Conservation (phyloP, 495 filamentous ascomycete genomes). For the Trichoderma parareesei region DNA sequence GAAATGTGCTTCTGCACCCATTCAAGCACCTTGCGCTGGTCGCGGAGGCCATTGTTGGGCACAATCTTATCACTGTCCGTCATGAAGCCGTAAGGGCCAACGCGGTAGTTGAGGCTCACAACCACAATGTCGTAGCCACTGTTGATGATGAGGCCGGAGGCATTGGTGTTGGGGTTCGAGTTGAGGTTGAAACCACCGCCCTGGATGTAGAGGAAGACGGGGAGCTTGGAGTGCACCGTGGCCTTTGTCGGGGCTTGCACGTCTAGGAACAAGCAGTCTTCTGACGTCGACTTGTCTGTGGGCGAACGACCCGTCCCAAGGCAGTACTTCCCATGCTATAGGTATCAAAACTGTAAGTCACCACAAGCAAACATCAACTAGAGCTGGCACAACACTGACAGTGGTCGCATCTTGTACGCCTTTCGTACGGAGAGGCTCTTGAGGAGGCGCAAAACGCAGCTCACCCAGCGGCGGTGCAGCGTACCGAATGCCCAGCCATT, state of each 20-base stretch:
- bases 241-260: conserved; percentile 53
- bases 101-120: conserved; percentile 54
- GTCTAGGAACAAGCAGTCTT: conserved; percentile 60
- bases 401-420: conserved; percentile 35
- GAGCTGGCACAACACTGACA: conserved; percentile 21
- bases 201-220: conserved; percentile 61
- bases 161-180: conserved; percentile 49
- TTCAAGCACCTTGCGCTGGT: conserved; percentile 47
- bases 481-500: conserved; percentile 62
- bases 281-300: conserved; percentile 17
- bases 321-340: conserved; percentile 14
- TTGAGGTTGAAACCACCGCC: conserved; percentile 57
- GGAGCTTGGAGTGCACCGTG: conserved; percentile 37
- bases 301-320: conserved; percentile 10
- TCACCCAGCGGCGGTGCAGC: conserved; percentile 50
- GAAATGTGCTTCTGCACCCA: conserved; percentile 50
- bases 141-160: conserved; percentile 41
- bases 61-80: conserved; percentile 41
- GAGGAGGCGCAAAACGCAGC: conserved; percentile 51
- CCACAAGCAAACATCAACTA: not conserved
- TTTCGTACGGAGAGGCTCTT: conserved; percentile 37
- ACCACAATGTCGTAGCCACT: conserved; percentile 47
- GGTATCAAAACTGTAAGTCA: not conserved
- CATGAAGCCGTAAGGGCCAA: conserved; percentile 55
- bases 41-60: conserved; percentile 54